Evolutionary conservation across 345 rosid genomes (phyloP).

Genomic region (Salix koriyanagi): DNA sequence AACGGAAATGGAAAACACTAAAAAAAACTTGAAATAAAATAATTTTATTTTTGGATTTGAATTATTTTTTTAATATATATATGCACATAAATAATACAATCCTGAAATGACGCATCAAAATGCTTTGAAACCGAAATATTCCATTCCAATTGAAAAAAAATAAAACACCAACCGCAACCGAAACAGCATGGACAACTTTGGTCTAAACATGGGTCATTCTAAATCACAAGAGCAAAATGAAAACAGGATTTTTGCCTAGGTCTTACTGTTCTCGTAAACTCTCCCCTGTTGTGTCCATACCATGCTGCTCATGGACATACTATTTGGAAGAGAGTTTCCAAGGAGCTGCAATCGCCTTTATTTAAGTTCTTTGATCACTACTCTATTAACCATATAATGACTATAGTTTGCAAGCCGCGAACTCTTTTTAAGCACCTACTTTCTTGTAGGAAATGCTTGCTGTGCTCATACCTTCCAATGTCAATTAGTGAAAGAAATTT

Average conservation of each 20-base stretch:
- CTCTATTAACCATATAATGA: not conserved
- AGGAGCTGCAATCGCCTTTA: not conserved
- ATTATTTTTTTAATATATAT: too few species aligned
- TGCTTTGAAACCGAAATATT: too few species aligned
- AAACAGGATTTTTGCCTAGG: not conserved
- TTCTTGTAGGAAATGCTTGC: not conserved
- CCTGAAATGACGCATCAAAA: too few species aligned
- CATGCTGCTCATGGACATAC: not conserved
- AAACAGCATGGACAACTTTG: too few species aligned
- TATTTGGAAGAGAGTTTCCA: not conserved
- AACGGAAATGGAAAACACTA: too few species aligned
- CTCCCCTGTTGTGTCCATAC: not conserved
- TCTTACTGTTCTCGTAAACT: not conserved
- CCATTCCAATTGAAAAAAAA: too few species aligned
- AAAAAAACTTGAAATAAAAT: too few species aligned
- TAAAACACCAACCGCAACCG: too few species aligned
- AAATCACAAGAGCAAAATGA: not conserved
- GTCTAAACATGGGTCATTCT: not conserved
- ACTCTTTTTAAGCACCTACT: not conserved
- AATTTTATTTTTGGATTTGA: too few species aligned
- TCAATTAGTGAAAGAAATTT: not conserved
- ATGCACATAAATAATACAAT: too few species aligned
- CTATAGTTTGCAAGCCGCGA: not conserved
- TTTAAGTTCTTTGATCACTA: not conserved
- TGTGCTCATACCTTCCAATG: not conserved